phyloP scores from a whole-genome alignment of 495 filamentous ascomycete species.

The Pyronema domesticum region DNA sequence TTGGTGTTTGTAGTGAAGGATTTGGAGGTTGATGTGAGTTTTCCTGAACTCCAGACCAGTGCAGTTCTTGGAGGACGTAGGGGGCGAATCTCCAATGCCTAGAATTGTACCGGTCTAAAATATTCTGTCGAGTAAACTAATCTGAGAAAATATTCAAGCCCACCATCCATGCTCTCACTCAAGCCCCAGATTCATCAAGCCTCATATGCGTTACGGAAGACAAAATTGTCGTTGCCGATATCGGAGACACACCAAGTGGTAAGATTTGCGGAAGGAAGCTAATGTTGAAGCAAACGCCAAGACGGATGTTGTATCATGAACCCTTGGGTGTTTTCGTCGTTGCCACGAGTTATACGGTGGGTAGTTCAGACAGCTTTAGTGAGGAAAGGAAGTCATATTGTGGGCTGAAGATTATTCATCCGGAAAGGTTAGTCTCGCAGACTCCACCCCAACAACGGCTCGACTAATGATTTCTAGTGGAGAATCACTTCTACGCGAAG shows the following conservation, averaged over 20 bases:
- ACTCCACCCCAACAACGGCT: background rate
- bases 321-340: slow-evolving; percentile 21
- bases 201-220: slow-evolving; percentile 21
- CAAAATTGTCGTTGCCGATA: slow-evolving; percentile 22
- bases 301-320: slow-evolving; percentile 20
- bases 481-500: background rate
- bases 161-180: slow-evolving; percentile 17
- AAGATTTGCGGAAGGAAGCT: slow-evolving; percentile 23
- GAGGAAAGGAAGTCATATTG: slow-evolving; percentile 17
- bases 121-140: background rate
- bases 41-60: background rate
- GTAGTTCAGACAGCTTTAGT: background rate
- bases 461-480: slow-evolving; percentile 7
- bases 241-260: slow-evolving; percentile 13
- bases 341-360: slow-evolving; percentile 13
- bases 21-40: slow-evolving; percentile 17
- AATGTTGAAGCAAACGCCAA: slow-evolving; percentile 20
- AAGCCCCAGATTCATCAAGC: slow-evolving; percentile 19
- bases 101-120: background rate
- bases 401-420: slow-evolving; percentile 20
- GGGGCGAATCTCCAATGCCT: too few species aligned
- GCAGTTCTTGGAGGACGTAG: too few species aligned
- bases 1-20: slow-evolving; percentile 18
- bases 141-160: slow-evolving; percentile 8
- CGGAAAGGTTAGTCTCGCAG: slow-evolving; percentile 14